phyloP scores from a whole-genome alignment of 495 filamentous ascomycete species.

The Tuber indicum region DNA sequence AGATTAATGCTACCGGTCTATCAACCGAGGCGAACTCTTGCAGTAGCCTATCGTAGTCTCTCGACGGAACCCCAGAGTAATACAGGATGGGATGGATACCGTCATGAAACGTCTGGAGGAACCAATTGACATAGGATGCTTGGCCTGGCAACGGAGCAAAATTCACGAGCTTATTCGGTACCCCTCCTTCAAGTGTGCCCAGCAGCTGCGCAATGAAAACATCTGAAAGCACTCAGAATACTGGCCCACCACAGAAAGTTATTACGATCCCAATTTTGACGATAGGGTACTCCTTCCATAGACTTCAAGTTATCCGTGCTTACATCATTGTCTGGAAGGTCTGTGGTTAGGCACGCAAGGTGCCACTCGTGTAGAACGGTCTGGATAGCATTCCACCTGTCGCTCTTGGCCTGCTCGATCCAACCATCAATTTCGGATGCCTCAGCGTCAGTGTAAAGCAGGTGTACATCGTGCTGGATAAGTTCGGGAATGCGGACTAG shows the following conservation, averaged over 20 bases:
- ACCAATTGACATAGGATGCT: slow-evolving; percentile 4
- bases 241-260: neutral
- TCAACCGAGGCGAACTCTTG: neutral
- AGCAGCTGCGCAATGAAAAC: neutral
- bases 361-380: neutral
- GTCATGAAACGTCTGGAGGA: neutral
- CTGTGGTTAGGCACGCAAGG: neutral
- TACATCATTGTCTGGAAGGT: neutral
- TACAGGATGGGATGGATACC: neutral
- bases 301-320: neutral
- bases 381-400: neutral
- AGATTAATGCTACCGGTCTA: neutral
- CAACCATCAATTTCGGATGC: too few relatives aligned
- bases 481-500: too few relatives aligned
- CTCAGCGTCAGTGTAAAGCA: too few relatives aligned
- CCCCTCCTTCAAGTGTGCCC: neutral
- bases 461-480: too few relatives aligned
- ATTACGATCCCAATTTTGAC: neutral
- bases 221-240: neutral
- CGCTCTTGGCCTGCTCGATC: neutral
- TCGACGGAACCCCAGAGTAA: neutral
- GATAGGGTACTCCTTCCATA: too few relatives aligned
- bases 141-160: neutral
- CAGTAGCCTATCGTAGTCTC: neutral
- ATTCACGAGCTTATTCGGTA: neutral